Evolutionary conservation across 352 stramenopile species (phyloP), one percentile per base, ranked within the genome.

Genomic region (Globisporangium spiculum): DNA sequence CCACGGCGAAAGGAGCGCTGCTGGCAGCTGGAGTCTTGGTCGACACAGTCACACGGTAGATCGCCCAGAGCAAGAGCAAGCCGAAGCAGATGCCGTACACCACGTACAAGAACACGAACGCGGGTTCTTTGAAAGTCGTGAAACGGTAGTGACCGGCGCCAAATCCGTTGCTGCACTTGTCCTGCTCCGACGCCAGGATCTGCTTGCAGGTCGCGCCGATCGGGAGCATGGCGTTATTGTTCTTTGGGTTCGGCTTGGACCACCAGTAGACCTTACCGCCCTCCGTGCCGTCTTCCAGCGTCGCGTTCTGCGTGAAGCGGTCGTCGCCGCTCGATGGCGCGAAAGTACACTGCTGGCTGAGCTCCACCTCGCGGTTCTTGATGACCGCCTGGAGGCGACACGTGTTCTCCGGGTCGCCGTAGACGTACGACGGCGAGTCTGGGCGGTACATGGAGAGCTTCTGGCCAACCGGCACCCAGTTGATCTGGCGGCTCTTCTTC

Each of bases 141-240:
- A 89, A 92, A 52, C 77, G 80, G 58, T 76, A 85, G 16, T 78
- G 46, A 0, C 74, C 64, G 5, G 20, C 22, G 12, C 60, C 27
- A 0, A 70, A 79, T 27, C 57, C 67, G 10, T 67, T 65, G 7
- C 55, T 57, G 63, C 81, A 90, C n/a, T 66, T 55, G 14, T 62
- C 70, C 54, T 79, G 69, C 0, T 70, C 65, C 1, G 59, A 74
- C 4, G 65, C 32, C 26, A 76, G 70, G 5, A 86, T 75, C 0
- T 36, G 24, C 2, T 4, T 67, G 72, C 81, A 92, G 36, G 68
- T 71, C 10, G 80, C 84, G 8, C 79, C 82, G 63, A 88, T 72
- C 4, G 84, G 84, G 67, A 90, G 72, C 72, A 80, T 84, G 20
- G 80, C 81, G 58, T 92, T 92, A 77, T 89, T 92, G 73, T 92